Evolutionary conservation across 176 grass and related monocot species (phyloP).

Genomic region (Oropetium thomaeum): DNA sequence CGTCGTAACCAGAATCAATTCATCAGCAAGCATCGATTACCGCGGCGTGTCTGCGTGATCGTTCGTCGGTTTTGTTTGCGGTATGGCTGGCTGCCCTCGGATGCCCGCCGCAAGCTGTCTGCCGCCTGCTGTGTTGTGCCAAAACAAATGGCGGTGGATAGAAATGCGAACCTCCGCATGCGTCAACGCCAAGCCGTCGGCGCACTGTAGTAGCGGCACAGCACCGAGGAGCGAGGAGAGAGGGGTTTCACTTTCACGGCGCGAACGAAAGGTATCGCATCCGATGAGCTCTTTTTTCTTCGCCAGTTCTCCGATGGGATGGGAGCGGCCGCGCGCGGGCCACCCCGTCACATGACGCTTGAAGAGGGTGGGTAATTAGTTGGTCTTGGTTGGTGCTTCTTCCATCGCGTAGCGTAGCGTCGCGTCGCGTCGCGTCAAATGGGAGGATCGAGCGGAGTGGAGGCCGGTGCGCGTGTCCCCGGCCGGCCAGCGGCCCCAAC

Average conservation of each 20-base stretch:
- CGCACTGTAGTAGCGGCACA: neutral
- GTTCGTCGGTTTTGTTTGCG: too few relatives aligned
- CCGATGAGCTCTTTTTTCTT: too few relatives aligned
- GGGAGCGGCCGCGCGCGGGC: neutral
- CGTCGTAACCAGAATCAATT: neutral
- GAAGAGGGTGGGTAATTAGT: neutral
- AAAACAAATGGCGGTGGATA: too few relatives aligned
- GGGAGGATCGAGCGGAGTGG: constrained; percentile 32
- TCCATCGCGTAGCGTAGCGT: neutral
- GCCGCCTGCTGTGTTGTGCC: neutral
- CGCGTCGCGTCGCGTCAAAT: neutral
- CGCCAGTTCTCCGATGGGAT: too few relatives aligned
- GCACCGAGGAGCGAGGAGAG: neutral
- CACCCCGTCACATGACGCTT: constrained; percentile 37
- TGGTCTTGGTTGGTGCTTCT: neutral
- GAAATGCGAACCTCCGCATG: neutral
- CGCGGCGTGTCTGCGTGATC: neutral
- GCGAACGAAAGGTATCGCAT: neutral
- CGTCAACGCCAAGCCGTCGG: neutral
- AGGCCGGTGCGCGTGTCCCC: constrained; percentile 32
- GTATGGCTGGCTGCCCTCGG: too few relatives aligned
- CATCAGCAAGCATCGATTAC: too few relatives aligned
- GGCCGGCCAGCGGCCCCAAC: neutral
- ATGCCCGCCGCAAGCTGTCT: too few relatives aligned
- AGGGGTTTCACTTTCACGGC: neutral